Evolutionary conservation across 768 basidiomycete species (phyloP).

Genomic region (Lactarius vividus): DNA sequence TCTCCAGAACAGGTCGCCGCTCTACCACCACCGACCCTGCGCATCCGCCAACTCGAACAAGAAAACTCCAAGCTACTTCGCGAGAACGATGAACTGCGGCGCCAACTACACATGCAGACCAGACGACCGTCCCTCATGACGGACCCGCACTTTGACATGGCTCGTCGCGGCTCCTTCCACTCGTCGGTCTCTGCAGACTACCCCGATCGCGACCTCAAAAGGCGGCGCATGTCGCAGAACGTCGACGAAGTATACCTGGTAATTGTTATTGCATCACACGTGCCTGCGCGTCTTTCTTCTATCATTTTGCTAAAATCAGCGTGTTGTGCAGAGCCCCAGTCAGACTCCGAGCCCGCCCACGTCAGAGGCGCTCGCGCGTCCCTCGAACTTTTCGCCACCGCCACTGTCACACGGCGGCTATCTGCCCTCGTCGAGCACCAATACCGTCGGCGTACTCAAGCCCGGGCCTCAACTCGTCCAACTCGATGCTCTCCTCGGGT

Average conservation of each 20-base stretch:
- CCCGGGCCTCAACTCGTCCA: conserved; percentile 23
- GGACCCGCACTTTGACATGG: conserved; percentile 27
- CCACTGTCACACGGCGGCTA: conserved; percentile 26
- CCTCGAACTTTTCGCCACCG: conserved; percentile 27
- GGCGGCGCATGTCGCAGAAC: conserved; percentile 32
- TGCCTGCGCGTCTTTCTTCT: background rate
- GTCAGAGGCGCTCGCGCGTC: conserved; percentile 28
- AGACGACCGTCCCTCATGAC: conserved; percentile 26
- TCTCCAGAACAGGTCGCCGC: conserved; percentile 73
- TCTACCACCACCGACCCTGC: conserved; percentile 66
- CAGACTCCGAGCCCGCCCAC: conserved; percentile 35
- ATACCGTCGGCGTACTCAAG: conserved; percentile 26
- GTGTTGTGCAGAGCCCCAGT: conserved; percentile 23
- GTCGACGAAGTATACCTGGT: conserved; percentile 34
- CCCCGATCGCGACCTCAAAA: conserved; percentile 29
- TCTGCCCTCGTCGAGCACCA: conserved; percentile 22
- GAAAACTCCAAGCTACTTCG: conserved; percentile 69
- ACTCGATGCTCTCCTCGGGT: conserved; percentile 21
- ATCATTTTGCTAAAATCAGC: background rate
- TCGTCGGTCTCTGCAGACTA: conserved; percentile 31
- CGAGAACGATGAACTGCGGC: conserved; percentile 74
- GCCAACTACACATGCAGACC: conserved; percentile 45
- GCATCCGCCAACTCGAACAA: conserved; percentile 80
- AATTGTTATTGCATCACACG: background rate
- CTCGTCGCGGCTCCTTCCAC: conserved; percentile 22